phyloP scores from a whole-genome alignment of 2,329 filamentous ascomycete species.

The Claviceps citrina region DNA sequence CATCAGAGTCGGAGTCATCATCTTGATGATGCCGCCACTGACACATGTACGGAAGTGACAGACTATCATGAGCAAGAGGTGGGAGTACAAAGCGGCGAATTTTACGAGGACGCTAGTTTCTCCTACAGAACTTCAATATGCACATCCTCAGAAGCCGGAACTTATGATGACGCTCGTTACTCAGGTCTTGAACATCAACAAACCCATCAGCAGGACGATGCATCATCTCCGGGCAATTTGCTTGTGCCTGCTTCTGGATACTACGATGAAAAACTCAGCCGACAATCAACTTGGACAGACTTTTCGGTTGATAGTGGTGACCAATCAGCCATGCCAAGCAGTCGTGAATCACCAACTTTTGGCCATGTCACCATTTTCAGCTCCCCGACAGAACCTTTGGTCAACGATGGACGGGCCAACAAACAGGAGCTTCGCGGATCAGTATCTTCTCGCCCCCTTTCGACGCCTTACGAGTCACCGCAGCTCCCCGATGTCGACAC shows the following conservation, averaged over 20 bases:
- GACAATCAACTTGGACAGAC: conserved; percentile 46
- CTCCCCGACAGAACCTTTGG: conserved; percentile 8
- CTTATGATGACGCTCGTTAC: conserved; percentile 15
- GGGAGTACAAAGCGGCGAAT: conserved; percentile 15
- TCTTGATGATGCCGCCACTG: conserved; percentile 20
- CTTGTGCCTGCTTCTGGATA: conserved; percentile 29
- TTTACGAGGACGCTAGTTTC: conserved; percentile 15
- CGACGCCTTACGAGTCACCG: conserved; percentile 17
- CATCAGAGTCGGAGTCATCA: conserved; percentile 11
- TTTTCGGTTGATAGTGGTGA: conserved; percentile 40
- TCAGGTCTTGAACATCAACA: conserved; percentile 12
- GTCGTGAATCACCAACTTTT: conserved; percentile 14
- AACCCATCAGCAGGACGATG: conserved; percentile 7
- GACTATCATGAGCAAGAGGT: conserved; percentile 16
- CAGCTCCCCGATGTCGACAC: conserved; percentile 37
- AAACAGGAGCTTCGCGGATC: conserved; percentile 11
- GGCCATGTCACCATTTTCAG: conserved; percentile 20
- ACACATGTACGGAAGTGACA: conserved; percentile 22
- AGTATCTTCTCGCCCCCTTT: conserved; percentile 14
- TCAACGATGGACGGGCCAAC: background rate
- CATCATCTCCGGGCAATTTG: conserved; percentile 29
- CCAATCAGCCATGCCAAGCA: conserved; percentile 15
- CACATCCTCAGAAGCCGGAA: conserved; percentile 22
- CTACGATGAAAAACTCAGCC: conserved; percentile 33
- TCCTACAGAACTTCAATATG: conserved; percentile 25